Conservation (phyloP, 2,329 filamentous ascomycete genomes). For the Thielaviopsis musarum region DNA sequence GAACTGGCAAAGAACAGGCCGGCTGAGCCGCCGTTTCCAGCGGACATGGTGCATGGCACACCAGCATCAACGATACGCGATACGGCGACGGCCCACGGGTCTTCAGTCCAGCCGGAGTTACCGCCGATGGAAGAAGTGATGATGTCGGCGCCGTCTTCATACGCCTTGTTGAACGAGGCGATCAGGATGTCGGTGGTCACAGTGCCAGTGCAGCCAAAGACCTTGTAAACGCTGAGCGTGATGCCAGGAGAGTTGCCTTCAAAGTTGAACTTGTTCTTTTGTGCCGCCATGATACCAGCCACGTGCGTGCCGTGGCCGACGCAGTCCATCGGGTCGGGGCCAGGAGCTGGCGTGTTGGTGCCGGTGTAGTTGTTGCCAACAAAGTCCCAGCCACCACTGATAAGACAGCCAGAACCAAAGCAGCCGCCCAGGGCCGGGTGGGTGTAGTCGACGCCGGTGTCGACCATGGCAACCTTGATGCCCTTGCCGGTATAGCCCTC, state of each 20-base stretch:
- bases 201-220: slow-evolving; percentile 21
- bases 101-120: slow-evolving; percentile 16
- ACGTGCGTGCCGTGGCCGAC: slow-evolving; percentile 28
- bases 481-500: slow-evolving; percentile 29
- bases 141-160: slow-evolving; percentile 23
- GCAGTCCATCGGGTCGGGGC: slow-evolving; percentile 24
- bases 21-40: slow-evolving; percentile 16
- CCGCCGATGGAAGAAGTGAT: slow-evolving; percentile 19
- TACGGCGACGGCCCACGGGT: slow-evolving; percentile 16
- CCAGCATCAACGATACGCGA: slow-evolving; percentile 18
- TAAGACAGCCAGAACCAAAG: slow-evolving; percentile 31
- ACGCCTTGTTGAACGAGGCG: slow-evolving; percentile 25
- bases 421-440: slow-evolving; percentile 35
- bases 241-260: slow-evolving; percentile 26
- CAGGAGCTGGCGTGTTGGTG: slow-evolving; percentile 19
- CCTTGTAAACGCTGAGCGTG: slow-evolving; percentile 24
- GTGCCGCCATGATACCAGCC: slow-evolving; percentile 29
- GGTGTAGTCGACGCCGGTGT: slow-evolving; percentile 28
- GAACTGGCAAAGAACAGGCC: slow-evolving; percentile 15
- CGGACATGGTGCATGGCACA: slow-evolving; percentile 17
- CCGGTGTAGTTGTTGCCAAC: slow-evolving; percentile 23
- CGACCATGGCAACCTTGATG: slow-evolving; percentile 26
- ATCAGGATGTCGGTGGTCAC: slow-evolving; percentile 25
- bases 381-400: slow-evolving; percentile 31
- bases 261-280: slow-evolving; percentile 22